Evolutionary conservation across 192 early-diverging fungal species (phyloP).

Genomic region (Jimgerdemannia flammicorona): DNA sequence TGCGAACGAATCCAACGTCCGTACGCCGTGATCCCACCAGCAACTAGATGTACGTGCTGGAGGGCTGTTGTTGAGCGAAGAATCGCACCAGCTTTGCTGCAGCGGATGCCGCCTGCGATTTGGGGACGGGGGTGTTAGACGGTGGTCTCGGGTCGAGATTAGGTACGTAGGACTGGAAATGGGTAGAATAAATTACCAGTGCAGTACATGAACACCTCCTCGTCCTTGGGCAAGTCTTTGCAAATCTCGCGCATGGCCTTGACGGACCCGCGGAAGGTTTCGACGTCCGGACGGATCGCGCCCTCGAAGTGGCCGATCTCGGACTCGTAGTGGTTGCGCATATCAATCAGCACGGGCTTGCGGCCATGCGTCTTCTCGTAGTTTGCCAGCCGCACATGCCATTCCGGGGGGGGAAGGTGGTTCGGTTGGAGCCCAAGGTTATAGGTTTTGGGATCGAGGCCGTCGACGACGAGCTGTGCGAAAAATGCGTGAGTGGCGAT

Average conservation of each 20-base stretch:
- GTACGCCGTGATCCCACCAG: slow-evolving; percentile 76
- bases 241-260: slow-evolving; percentile 59
- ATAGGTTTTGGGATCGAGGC: slow-evolving; percentile 43
- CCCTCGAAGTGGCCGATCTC: slow-evolving; percentile 69
- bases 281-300: slow-evolving; percentile 64
- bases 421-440: slow-evolving; percentile 59
- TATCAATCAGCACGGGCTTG: slow-evolving; percentile 61
- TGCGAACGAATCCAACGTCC: slow-evolving; percentile 53
- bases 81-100: slow-evolving; percentile 75
- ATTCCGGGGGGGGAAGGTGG: slow-evolving; percentile 63
- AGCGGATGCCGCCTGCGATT: slow-evolving; percentile 65
- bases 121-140: not conserved
- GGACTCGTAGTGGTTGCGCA: slow-evolving; percentile 79
- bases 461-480: slow-evolving; percentile 54
- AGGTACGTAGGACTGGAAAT: not conserved
- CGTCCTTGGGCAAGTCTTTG: slow-evolving; percentile 39
- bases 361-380: slow-evolving; percentile 25
- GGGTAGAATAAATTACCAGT: slow-evolving; percentile 21
- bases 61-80: slow-evolving; percentile 54
- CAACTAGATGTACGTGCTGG: slow-evolving; percentile 62
- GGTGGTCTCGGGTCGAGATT: not conserved
- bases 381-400: slow-evolving; percentile 54
- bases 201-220: slow-evolving; percentile 80
- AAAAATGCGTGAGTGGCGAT: too few species aligned
- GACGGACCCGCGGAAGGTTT: slow-evolving; percentile 71